Conservation (phyloP, 352 stramenopile genomes). For the Phytophthora melonis region DNA sequence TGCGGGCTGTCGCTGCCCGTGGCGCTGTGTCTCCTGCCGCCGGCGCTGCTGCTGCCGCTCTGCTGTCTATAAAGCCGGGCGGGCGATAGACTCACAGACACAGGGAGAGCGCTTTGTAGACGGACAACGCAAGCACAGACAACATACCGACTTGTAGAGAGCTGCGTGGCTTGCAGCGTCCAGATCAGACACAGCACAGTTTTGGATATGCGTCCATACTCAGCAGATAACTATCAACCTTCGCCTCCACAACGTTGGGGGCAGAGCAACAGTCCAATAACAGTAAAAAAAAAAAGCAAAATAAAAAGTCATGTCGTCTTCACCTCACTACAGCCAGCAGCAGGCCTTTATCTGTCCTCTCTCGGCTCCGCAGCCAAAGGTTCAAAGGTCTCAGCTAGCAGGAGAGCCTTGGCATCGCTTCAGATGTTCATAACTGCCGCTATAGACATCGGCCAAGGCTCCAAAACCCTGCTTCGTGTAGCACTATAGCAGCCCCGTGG, state of each 20-base stretch:
- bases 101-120: too few species aligned
- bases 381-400: too few species aligned
- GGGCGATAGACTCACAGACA: conserved; percentile 1
- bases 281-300: conserved; percentile 14
- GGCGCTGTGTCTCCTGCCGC: conserved; percentile 63
- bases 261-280: conserved; percentile 7
- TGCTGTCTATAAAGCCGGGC: conserved; percentile 63
- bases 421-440: not conserved
- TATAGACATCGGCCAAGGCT: not conserved
- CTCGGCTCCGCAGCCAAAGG: too few species aligned
- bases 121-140: too few species aligned
- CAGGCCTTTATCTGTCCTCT: not conserved
- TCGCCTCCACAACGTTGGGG: not conserved
- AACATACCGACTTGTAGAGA: too few species aligned
- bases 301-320: conserved; percentile 26
- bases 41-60: conserved; percentile 69
- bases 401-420: not conserved
- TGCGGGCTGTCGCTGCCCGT: conserved; percentile 73
- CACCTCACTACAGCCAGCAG: not conserved
- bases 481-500: not conserved
- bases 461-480: not conserved
- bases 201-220: conserved; percentile 5
- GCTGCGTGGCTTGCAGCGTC: too few species aligned
- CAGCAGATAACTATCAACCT: conserved; percentile 2
- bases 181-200: not conserved